Base-by-base conservation (phyloP, 2,329 filamentous ascomycete species). In the Emericellopsis atlantica region DNA sequence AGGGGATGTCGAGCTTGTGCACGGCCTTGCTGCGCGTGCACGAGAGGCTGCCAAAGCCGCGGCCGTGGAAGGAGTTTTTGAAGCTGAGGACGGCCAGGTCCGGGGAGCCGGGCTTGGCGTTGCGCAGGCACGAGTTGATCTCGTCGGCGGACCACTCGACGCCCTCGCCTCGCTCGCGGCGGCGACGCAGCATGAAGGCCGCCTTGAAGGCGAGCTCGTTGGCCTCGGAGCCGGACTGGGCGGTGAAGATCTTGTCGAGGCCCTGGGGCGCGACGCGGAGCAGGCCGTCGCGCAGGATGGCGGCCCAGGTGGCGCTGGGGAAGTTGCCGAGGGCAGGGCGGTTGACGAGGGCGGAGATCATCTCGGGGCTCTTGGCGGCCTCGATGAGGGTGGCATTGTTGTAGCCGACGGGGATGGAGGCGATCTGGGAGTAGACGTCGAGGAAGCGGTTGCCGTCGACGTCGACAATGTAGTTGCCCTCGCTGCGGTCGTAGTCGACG, bases 131-230 rank as follows among this genome's bases (percentile, higher is more conserved):
- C 4, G 77, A 78, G 43, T 59, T 51, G 40, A 84, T 70, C 55
- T 90, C 84, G 53, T 83, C 75, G 23, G 73, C 64, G 6, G 78
- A 77, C 66, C 87, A 89, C 24, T 84, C 81, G 34, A 74, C 80
- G 37, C 77, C 62, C 43, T 76, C 66, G 32, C 81, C 82, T 51
- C 84, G 81, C 67, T 86, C 69, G 45, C 76, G 70, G 54, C 82
- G 81, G 39, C 80, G 72, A 59, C 78, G 78, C 66, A 78, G 86
- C 80, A 90, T 90, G 65, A 89, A 88, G 22, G 84, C 83, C 12
- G 84, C 84, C 66, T 90, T 90, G 72, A 84, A 90, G 42, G 84
- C 84, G 38, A 84, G 79, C 63, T 90, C 84, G 61, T 89, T 89
- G 59, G 84, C 84, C 56, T 90, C 84, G 29, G 82, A 87, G 44